These are phyloP conservation scores for Candida sanyaensis DNA, from an alignment of 1,139 yeast genomes.

Conservation along the genomic window DNA sequence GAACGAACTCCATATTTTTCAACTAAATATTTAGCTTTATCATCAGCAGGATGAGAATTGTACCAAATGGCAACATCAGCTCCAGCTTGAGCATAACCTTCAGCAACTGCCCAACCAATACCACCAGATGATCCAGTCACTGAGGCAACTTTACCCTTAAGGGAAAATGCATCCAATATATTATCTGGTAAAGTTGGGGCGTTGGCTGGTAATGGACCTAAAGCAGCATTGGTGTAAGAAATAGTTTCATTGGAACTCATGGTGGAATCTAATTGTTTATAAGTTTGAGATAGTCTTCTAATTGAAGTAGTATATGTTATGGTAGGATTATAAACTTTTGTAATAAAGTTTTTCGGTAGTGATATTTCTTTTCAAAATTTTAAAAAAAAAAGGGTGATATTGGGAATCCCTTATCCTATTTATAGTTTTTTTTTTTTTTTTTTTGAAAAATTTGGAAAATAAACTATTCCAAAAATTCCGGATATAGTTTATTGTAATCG, in stretches of 20 bases:
- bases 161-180: constrained; percentile 38
- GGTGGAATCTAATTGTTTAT: not conserved
- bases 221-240: constrained; percentile 29
- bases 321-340: too few species aligned
- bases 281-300: not conserved
- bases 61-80: constrained; percentile 47
- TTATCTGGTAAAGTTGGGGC: constrained; percentile 35
- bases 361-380: not conserved
- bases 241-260: constrained; percentile 7
- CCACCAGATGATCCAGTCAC: constrained; percentile 50
- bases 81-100: constrained; percentile 50
- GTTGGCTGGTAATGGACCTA: constrained; percentile 42
- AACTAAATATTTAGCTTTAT: constrained; percentile 28
- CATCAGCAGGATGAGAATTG: constrained; percentile 34
- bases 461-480: too few species aligned
- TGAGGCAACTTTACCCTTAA: constrained; percentile 39
- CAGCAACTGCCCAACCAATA: constrained; percentile 46
- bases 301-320: not conserved
- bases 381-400: too few species aligned
- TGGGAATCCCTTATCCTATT: constrained; percentile 1
- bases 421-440: not conserved
- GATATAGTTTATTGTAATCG: too few species aligned
- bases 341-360: too few species aligned
- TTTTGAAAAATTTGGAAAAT: not conserved
- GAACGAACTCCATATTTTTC: constrained; percentile 26